Conservation (phyloP, 2,329 filamentous ascomycete genomes). For the Bipolaris cookei region DNA sequence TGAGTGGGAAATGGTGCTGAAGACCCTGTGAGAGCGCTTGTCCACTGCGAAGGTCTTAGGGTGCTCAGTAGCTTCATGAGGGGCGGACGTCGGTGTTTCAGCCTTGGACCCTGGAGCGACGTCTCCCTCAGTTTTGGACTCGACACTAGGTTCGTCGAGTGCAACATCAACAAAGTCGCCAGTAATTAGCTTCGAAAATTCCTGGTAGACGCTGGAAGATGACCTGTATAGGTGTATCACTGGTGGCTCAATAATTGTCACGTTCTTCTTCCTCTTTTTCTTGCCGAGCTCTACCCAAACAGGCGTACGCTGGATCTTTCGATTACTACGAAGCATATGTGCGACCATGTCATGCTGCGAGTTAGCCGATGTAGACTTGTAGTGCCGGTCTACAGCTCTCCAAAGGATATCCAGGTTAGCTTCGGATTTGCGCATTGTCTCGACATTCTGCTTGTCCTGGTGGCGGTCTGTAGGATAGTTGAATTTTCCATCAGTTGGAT, state of each 20-base stretch:
- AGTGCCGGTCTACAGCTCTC: conserved; percentile 42
- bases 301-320: conserved; percentile 56
- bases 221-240: conserved; percentile 12
- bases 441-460: conserved; percentile 54
- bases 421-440: conserved; percentile 57
- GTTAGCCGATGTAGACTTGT: conserved; percentile 4
- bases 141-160: conserved; percentile 6
- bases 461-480: conserved; percentile 58
- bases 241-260: background rate
- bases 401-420: conserved; percentile 57
- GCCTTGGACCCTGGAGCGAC: background rate
- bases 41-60: conserved; percentile 15
- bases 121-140: conserved; percentile 20
- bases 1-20: conserved; percentile 52
- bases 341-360: conserved; percentile 16
- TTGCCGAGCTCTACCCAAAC: conserved; percentile 54
- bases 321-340: conserved; percentile 36
- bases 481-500: conserved; percentile 53
- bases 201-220: conserved; percentile 17
- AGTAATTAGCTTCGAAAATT: conserved; percentile 13
- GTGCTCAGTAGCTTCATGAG: conserved; percentile 21
- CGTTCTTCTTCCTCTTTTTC: conserved; percentile 9
- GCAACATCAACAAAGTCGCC: conserved; percentile 11
- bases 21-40: conserved; percentile 51
- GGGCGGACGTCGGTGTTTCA: background rate